Base-by-base conservation (phyloP, 139 green algal species). In the Closterium sp. region DNA sequence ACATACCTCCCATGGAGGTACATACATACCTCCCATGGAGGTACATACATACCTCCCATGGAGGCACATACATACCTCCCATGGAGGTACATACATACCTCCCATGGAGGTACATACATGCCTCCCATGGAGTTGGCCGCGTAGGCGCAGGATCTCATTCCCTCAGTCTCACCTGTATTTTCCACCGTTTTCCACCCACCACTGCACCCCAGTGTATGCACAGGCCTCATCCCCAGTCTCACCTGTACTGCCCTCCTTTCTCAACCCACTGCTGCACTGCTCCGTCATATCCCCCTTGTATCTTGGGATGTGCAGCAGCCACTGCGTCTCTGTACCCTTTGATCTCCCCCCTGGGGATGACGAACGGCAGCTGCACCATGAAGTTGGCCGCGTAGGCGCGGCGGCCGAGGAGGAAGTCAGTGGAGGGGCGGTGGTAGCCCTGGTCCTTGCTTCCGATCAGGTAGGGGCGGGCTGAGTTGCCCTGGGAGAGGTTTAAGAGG, bases 381-480 rank as follows among this genome's bases (percentile, higher is more conserved):
- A 85, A 85, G 81, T 85, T 85, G 28, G 16, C 81, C 28, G 28
- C 28, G 23, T 85, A 85, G 28, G 28, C n/a, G 16, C n/a, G 28
- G 16, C n/a, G 81, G 16, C 81, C 81, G 28, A 23, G 16, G 7
- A 31, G n/a, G 16, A 31, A 85, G 6, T 32, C 28, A 10, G 8
- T 85, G 76, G 28, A 33, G 76, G 28, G 76, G 28, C 28, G 28
- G 76, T 85, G n/a, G 76, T 85, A 85, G 76, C 76, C 76, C 8
- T 85, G 76, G 28, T 85, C 76, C 76, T 85, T 85, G 76, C 76
- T 85, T 10, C 76, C 76, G n/a, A 85, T 85, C 28, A 85, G 28
- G 76, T 85, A 85, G 28, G 76, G 76, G 12, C 76, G 76, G n/a
- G n/a, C n/a, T n/a, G n/a, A n/a, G n/a, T n/a, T n/a, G 28, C 76